Evolutionary conservation across 2,329 filamentous ascomycete species (phyloP), one percentile per base, ranked within the genome.

Genomic region (Plectosphaerella plurivora): DNA sequence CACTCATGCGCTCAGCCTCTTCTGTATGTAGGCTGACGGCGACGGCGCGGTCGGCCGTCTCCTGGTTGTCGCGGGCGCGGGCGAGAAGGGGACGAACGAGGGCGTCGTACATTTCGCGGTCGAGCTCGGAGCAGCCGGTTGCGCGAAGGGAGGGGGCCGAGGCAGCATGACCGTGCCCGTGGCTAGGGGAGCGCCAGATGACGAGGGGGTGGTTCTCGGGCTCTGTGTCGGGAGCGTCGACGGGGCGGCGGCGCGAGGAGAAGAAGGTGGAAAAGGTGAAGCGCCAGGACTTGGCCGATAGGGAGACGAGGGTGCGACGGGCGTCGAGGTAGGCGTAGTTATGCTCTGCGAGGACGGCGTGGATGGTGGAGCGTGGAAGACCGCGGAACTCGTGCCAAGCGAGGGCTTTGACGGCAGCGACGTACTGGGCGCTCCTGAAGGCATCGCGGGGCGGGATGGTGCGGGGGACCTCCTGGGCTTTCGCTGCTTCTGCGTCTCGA

Each of bases 311-410:
- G 2, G 86, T 88, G 15, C 80, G 81, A 36, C 89, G 79, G 12
- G 88, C 85, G 28, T 86, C 79, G 20, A 87, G 82, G 61, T 93
- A 94, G 9, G 86, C 88, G 68, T 89, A 85, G 69, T 94, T 94
- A 63, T 81, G 83, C 67, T 94, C 89, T 48, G 88, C 89, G 47
- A 94, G 78, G 8, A 94, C 88, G 9, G 86, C 89, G 63, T 86
- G 83, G 68, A 93, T 87, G 4, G 88, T 84, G 2, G 87, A 89
- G 53, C 82, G 81, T 12, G 87, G 84, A 42, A 93, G 72, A 18
- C 84, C 86, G 61, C 84, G 86, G 72, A 93, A 94, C 68, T 94
- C 89, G 52, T 84, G 80, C 67, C 83, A 86, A 22, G 88, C 79
- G 22, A 89, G 73, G n/a, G 73, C 69, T 63, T 82, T 83, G 8